Base-by-base conservation (phyloP, 2,329 filamentous ascomycete species). In the Penicillium sp. region DNA sequence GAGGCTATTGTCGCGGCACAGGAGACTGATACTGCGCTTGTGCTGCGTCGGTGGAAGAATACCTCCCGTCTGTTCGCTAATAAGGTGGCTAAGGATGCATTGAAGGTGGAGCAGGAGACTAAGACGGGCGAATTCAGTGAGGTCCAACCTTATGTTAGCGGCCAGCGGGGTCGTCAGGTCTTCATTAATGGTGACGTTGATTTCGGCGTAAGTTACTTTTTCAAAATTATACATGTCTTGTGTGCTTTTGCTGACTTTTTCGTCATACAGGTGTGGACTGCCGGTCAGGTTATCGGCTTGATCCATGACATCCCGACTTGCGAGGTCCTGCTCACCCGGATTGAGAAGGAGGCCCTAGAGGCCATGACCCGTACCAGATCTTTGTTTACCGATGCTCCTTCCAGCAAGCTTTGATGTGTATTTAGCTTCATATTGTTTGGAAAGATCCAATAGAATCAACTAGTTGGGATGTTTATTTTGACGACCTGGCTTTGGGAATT, bases 161-260 rank as follows among this genome's bases (percentile, higher is more conserved):
- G 94, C 5, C 90, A 96, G 84, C 83, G 94, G 62, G 94, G 94
- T 33, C 84, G 90, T 60, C 84, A 97, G 79, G 94, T 97, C 6
- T 97, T 97, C 75, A 71, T 92, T 63, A 96, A 92, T 60, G 94
- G 94, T 19, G 94, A 99, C 71, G 84, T 90, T 52, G 89, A 99
- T 69, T 91, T 85, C 72, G 94, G 94, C 53, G 92, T 92, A 82
- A 81, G 87, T 85, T 44, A 31, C 38, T 41, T 41, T 10, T 44
- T 1, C 15, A n/a, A 13, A 5, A 25, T 25, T n/a, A 25, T 34
- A 19, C 13, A 23, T 47, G 31, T 25, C 31, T 33, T 19, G 10
- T n/a, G 19, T 13, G 21, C 43, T 41, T 36, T 38, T 55, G 46
- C 58, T 66, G 53, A 67, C 54, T 40, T 23, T 29, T 29, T 60